phyloP scores from a whole-genome alignment of 2,329 filamentous ascomycete species.

The Colletotrichum falcatum region DNA sequence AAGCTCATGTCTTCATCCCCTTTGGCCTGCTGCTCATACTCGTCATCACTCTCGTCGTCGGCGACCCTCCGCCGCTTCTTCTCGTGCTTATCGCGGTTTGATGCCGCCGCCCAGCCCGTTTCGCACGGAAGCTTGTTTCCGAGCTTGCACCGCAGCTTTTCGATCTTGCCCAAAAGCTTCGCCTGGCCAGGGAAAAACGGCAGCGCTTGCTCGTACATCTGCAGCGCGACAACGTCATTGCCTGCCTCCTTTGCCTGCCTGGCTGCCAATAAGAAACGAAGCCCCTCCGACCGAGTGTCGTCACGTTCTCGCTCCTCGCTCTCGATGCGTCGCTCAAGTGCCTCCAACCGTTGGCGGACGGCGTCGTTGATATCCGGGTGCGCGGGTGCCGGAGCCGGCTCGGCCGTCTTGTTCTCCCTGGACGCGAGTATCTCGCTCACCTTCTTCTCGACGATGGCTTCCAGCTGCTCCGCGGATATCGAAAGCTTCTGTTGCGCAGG shows the following conservation, averaged over 20 bases:
- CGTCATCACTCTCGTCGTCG: conserved; percentile 54
- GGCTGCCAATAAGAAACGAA: conserved; percentile 89
- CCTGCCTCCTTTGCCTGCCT: conserved; percentile 89
- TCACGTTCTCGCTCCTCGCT: conserved; percentile 66
- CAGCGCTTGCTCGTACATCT: conserved; percentile 87
- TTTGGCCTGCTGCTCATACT: conserved; percentile 54
- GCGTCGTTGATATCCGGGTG: conserved; percentile 75
- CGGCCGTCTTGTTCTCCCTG: conserved; percentile 70
- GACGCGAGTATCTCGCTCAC: conserved; percentile 89
- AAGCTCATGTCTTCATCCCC: conserved; percentile 56
- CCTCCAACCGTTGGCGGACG: conserved; percentile 83
- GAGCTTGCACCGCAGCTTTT: conserved; percentile 68
- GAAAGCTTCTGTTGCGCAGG: conserved; percentile 51
- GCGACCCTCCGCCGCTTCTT: conserved; percentile 44
- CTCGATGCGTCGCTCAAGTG: conserved; percentile 87
- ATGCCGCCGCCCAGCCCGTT: conserved; percentile 4
- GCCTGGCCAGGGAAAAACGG: conserved; percentile 88
- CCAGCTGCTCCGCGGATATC: conserved; percentile 81
- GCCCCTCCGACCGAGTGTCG: conserved; percentile 81
- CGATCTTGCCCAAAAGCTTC: conserved; percentile 79
- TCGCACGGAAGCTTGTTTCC: conserved; percentile 43
- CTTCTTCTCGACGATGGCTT: conserved; percentile 92
- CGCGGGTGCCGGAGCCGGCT: conserved; percentile 52
- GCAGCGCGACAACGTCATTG: conserved; percentile 81
- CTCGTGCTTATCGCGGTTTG: conserved; percentile 27